Conservation (phyloP, 2,329 filamentous ascomycete genomes). For the Aspergillus sojae region DNA sequence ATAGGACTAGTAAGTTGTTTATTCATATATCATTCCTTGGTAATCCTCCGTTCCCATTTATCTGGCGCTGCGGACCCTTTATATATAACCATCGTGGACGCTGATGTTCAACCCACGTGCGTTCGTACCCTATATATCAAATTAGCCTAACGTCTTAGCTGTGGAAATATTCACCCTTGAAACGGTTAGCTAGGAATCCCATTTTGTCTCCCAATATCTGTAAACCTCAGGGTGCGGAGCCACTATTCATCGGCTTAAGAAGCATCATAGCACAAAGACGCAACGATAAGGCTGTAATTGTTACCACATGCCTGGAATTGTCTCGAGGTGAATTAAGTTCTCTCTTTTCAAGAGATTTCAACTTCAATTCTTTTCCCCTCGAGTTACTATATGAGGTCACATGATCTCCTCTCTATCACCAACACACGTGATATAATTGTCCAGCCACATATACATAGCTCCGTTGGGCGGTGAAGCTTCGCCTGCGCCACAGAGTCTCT, state of each 20-base stretch:
- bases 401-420: background rate
- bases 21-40: background rate
- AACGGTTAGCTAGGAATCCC: background rate
- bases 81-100: background rate
- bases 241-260: background rate
- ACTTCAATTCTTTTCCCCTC: background rate
- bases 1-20: background rate
- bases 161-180: no score
- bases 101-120: background rate
- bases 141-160: background rate
- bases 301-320: background rate
- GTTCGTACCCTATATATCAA: background rate
- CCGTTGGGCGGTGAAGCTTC: constrained; percentile 3
- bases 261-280: background rate
- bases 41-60: background rate
- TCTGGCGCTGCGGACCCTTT: background rate
- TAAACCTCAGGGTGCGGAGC: background rate
- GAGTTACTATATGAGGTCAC: background rate
- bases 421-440: background rate
- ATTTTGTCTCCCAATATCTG: background rate
- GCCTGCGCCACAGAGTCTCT: background rate
- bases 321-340: background rate
- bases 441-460: background rate
- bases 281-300: background rate
- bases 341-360: background rate